Percentiles rank a stretch among this genome's conserved stretches.
These are phyloP conservation scores for Tricholoma hemisulphureum DNA, from an alignment of 768 basidiomycete species.

Conservation along the genomic window DNA sequence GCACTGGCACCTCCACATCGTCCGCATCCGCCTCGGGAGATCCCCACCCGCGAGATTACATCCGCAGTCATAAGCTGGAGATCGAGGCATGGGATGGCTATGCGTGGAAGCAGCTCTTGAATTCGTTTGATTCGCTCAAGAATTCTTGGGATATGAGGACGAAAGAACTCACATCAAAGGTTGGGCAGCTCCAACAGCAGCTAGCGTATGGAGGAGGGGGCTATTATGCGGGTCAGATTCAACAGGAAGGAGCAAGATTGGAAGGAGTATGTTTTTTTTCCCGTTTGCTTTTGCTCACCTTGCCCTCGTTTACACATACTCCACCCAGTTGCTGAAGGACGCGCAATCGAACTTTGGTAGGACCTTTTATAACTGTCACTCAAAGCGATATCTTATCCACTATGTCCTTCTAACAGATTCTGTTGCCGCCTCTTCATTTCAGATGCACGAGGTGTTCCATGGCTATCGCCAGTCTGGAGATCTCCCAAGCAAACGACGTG, in stretches of 20 bases:
- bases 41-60: constrained; percentile 66
- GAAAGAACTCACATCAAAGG: constrained; percentile 48
- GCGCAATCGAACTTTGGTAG: constrained; percentile 52
- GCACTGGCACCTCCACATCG: constrained; percentile 26
- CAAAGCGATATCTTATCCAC: background rate
- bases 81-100: constrained; percentile 71
- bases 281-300: constrained; percentile 4
- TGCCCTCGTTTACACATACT: constrained; percentile 3
- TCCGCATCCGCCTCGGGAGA: constrained; percentile 36
- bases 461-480: constrained; percentile 78
- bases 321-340: constrained; percentile 50
- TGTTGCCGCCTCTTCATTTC: constrained; percentile 67
- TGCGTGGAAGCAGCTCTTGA: constrained; percentile 70
- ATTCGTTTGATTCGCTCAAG: constrained; percentile 63
- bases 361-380: constrained; percentile 11
- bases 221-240: constrained; percentile 46
- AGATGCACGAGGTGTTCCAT: constrained; percentile 70
- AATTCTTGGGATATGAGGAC: constrained; percentile 62
- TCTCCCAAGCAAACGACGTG: constrained; percentile 66
- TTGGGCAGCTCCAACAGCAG: constrained; percentile 47
- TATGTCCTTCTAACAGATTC: constrained; percentile 42
- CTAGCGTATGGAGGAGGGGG: constrained; percentile 42
- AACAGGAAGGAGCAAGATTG: constrained; percentile 56
- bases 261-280: constrained; percentile 49
- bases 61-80: constrained; percentile 62